Conservation (phyloP, 352 stramenopile species). For the Pythium myriotylum region DNA sequence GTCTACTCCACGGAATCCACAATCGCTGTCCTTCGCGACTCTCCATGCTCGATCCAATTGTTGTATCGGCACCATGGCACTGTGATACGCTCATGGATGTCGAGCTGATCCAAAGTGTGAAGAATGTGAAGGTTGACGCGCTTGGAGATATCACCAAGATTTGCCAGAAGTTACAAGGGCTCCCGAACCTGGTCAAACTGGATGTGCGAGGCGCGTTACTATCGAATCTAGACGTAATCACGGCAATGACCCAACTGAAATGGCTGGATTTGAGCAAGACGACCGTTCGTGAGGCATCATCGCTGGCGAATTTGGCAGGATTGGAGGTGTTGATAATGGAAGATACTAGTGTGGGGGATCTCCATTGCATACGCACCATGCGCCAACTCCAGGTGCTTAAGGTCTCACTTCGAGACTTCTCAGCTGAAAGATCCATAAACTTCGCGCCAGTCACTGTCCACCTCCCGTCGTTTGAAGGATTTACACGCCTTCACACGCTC, state of each 20-base stretch:
- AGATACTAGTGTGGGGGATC: background rate
- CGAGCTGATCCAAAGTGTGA: background rate
- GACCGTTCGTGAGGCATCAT: background rate
- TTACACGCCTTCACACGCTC: background rate
- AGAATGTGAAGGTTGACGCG: background rate
- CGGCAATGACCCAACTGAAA: conserved; percentile 1
- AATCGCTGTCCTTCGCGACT: background rate
- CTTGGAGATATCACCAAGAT: background rate
- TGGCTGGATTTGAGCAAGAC: conserved; percentile 8
- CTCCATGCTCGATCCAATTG: background rate
- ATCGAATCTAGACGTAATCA: background rate
- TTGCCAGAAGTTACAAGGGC: background rate
- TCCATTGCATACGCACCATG: conserved; percentile 1
- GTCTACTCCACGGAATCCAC: conserved; percentile 7
- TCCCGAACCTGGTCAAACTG: background rate
- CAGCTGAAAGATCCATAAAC: background rate
- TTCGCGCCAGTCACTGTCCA: background rate
- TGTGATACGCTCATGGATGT: background rate
- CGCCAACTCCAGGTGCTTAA: background rate
- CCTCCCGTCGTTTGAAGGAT: background rate
- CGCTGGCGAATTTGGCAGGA: background rate
- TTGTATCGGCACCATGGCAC: conserved; percentile 1
- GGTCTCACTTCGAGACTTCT: background rate
- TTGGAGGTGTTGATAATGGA: conserved; percentile 2
- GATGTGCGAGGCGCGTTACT: background rate